Base-by-base conservation (phyloP, 2,329 filamentous ascomycete genomes). In the Tolypocladium pustulatum region DNA sequence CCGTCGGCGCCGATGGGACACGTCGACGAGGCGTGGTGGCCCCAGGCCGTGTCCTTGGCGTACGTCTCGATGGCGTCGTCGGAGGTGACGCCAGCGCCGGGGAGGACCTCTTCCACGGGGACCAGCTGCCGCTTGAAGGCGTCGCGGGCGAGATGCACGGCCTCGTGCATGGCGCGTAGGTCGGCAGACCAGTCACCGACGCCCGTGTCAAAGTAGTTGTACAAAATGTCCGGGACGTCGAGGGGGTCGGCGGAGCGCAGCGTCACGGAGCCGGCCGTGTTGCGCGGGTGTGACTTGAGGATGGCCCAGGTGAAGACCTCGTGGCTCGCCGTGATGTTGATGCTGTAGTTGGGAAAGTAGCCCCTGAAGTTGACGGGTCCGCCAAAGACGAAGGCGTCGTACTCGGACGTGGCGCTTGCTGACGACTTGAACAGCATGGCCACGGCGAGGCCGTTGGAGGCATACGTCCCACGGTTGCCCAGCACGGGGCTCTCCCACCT, bases 261-360 rank as follows among this genome's bases (percentile, higher is more conserved):
- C 4, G 71, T 78, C 4, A 91, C 86, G 1, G 78, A 80, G 10
- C 88, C 88, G 7, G 79, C 81, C 1, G 66, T 73, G 61, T 89
- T 88, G 57, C 82, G 80, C 0, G 85, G 79, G 65, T 87, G 85
- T 2, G 81, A 78, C 69, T 87, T 86, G 60, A 89, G 61, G 17
- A 65, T 76, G 25, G 67, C 61, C 69, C 68, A 72, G 55, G 67
- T 70, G 64, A 66, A 71, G 65, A 76, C 70, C 57, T 74, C 73
- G 20, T 73, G 72, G 58, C 37, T 17, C 36, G 58, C 58, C 15
- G 60, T 59, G 53, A 58, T 54, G 55, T 63, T 61, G 55, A 54
- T n/a, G 55, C 57, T 55, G 53, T 68, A 72, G 0, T 64, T 64
- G 0, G 69, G 69, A 32, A 65, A 69, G 51, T 68, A 69, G 12